A percentile compares a stretch with the other conserved stretches of the same genome.
phyloP scores from a whole-genome alignment of 169 alveolate genomes.

The Miamiensis avidus region DNA sequence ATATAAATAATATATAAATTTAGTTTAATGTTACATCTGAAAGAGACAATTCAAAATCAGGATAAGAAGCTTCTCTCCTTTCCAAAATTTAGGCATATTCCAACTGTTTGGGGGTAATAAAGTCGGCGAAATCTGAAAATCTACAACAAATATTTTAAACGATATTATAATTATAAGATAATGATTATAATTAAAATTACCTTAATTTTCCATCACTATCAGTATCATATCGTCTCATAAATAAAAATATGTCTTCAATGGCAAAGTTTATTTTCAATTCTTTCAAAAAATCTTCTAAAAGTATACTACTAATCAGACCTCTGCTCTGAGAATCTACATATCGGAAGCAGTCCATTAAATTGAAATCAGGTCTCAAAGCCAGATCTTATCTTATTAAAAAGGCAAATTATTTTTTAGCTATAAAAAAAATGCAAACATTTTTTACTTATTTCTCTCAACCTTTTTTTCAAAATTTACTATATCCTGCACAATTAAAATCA shows the following conservation, averaged over 20 bases:
- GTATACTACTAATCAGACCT: background rate
- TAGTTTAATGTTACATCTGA: background rate
- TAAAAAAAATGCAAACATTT: background rate
- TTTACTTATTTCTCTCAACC: background rate
- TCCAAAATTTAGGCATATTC: background rate
- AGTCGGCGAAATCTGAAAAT: background rate
- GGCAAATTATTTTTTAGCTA: too few relatives aligned
- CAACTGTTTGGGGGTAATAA: background rate
- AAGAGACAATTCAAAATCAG: background rate
- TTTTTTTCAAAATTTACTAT: background rate
- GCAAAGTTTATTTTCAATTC: background rate
- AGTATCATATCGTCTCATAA: background rate
- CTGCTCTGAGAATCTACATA: background rate
- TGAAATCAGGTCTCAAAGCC: background rate
- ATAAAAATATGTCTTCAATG: background rate
- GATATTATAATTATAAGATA: too few relatives aligned
- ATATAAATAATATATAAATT: too few relatives aligned
- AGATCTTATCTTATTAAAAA: background rate
- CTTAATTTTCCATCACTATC: background rate
- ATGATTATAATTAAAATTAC: too few relatives aligned
- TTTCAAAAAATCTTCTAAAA: background rate
- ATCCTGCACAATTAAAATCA: background rate
- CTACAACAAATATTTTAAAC: too few relatives aligned
- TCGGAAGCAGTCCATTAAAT: background rate
- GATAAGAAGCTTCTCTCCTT: background rate